Evolutionary conservation across 495 filamentous ascomycete species (phyloP).

Genomic region (Penicillium tannophilum): DNA sequence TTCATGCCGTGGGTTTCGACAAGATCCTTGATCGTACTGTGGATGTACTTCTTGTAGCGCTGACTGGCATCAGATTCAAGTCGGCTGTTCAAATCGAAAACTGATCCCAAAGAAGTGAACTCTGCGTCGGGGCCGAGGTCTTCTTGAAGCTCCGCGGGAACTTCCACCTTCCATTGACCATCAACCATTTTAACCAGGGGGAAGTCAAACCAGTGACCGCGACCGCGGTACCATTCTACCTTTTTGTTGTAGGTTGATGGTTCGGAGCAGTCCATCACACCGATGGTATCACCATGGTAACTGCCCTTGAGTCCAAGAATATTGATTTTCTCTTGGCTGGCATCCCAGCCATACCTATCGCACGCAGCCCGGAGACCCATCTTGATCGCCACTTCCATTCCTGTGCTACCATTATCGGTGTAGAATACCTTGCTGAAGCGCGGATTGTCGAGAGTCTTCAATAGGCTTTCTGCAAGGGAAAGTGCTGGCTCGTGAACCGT

Average conservation of each 20-base stretch:
- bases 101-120: conserved; percentile 53
- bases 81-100: conserved; percentile 63
- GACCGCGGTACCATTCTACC: conserved; percentile 76
- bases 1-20: conserved; percentile 56
- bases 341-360: conserved; percentile 63
- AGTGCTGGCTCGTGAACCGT: conserved; percentile 73
- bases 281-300: conserved; percentile 83
- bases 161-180: conserved; percentile 63
- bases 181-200: conserved; percentile 64
- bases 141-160: conserved; percentile 48
- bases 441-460: conserved; percentile 57
- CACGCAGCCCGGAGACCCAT: conserved; percentile 71
- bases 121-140: conserved; percentile 47
- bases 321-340: conserved; percentile 54
- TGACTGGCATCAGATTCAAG: conserved; percentile 38
- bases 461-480: conserved; percentile 59
- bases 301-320: conserved; percentile 73
- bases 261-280: conserved; percentile 77
- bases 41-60: conserved; percentile 62
- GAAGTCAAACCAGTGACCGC: conserved; percentile 76
- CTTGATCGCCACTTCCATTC: conserved; percentile 77
- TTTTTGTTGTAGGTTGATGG: conserved; percentile 72
- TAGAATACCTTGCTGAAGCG: conserved; percentile 70
- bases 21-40: conserved; percentile 49
- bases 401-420: conserved; percentile 78